Conservation (phyloP, 2,329 filamentous ascomycete species). For the Clonostachys byssicola region DNA sequence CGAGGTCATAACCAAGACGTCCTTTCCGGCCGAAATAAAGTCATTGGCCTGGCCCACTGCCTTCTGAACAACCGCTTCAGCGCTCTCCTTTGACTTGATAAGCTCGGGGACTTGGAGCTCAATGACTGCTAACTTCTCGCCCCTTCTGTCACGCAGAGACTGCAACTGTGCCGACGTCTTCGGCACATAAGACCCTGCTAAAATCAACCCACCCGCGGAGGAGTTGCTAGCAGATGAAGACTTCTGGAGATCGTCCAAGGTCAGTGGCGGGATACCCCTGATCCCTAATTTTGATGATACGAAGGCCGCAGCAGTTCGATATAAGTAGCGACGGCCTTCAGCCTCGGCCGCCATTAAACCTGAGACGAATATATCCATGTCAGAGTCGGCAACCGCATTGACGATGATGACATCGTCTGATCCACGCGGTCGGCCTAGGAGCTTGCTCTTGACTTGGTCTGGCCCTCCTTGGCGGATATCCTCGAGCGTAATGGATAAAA, state of each 20-base stretch:
- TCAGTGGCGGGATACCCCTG: constrained; percentile 42
- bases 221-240: neutral
- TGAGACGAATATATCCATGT: constrained; percentile 50
- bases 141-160: constrained; percentile 28
- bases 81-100: constrained; percentile 25
- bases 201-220: constrained; percentile 42
- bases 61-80: constrained; percentile 20
- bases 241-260: constrained; percentile 34
- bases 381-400: constrained; percentile 47
- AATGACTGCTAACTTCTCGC: constrained; percentile 34
- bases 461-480: constrained; percentile 23
- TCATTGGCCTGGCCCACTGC: constrained; percentile 25
- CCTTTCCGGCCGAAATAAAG: constrained; percentile 36
- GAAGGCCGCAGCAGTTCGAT: constrained; percentile 33
- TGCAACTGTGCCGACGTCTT: constrained; percentile 54
- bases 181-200: constrained; percentile 54
- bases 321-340: constrained; percentile 25
- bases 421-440: constrained; percentile 18
- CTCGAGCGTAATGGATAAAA: constrained; percentile 17
- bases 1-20: constrained; percentile 57
- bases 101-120: constrained; percentile 43
- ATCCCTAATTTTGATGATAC: constrained; percentile 47
- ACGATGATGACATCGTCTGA: constrained; percentile 20
- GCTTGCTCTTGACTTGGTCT: constrained; percentile 12
- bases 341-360: constrained; percentile 33